Base-by-base conservation (phyloP, 805 yeast species). In the Saturnispora hagleri region DNA sequence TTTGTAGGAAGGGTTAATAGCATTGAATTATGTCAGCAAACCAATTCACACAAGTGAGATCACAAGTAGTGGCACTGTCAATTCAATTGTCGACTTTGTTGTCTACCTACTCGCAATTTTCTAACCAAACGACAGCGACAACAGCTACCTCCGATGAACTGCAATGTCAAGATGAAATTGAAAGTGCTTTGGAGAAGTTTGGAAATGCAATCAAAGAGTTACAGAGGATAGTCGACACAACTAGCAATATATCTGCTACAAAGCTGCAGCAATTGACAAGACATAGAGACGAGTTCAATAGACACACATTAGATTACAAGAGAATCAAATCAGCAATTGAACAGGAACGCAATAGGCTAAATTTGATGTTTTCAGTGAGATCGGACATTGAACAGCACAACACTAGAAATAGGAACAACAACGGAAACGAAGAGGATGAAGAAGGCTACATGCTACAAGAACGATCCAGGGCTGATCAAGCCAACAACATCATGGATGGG, bases 221-320 rank as follows among this genome's bases (percentile, higher is more conserved):
- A 56, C 70, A 74, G 47, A 70, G 82, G 34, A 72, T 81, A 10
- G 69, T 80, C 18, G 87, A 86, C 46, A 69, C 64, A 3, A 26
- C 28, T 13, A 22, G 31, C 5, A 56, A 54, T 5, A 75, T 85
- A 7, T 76, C 90, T 5, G 78, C 93, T 0, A 79, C 93, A 0
- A 86, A 86, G 64, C 66, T 82, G 43, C 91, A 86, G 60, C 98
- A 90, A 64, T 69, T 89, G 46, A 80, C 84, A 53, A 80, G 97
- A 55, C 96, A 89, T 65, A 80, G 78, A 59, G 96, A 89, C 65
- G 75, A 79, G 13, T 71, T 88, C 28, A 77, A 72, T 52, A 95
- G 89, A 51, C 90, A 87, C 67, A 73, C 77, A 67, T 66, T 72
- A 50, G 85, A 82, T 55, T 85, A 79, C 60, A 68, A 70, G 42